phyloP scores from a whole-genome alignment of 2,329 filamentous ascomycete genomes.

The Xylariaceae sp. region DNA sequence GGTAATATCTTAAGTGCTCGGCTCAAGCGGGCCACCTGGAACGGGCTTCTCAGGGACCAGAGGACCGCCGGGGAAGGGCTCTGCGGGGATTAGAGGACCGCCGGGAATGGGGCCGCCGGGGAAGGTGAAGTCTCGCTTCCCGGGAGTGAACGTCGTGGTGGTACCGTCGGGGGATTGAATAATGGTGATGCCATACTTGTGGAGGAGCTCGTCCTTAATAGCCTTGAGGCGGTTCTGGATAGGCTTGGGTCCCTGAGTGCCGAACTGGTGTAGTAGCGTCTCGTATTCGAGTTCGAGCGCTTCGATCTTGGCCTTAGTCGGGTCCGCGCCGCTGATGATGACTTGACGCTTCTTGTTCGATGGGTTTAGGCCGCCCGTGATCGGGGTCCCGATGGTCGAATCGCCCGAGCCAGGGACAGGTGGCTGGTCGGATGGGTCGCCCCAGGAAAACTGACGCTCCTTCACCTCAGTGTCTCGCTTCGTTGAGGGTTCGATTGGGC shows the following conservation, averaged over 20 bases:
- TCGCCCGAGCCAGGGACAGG: slow-evolving; percentile 5
- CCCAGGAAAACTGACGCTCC: slow-evolving; percentile 26
- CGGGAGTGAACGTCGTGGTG: slow-evolving; percentile 43
- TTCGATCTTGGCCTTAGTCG: slow-evolving; percentile 36
- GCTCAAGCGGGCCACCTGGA: slow-evolving; percentile 22
- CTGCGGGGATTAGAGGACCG: slow-evolving; percentile 36
- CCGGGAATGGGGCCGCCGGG: slow-evolving; percentile 38
- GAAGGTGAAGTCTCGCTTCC: slow-evolving; percentile 36
- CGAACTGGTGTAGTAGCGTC: slow-evolving; percentile 37
- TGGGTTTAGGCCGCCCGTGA: slow-evolving; percentile 27
- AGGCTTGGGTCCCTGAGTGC: slow-evolving; percentile 31
- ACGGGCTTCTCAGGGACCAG: slow-evolving; percentile 39
- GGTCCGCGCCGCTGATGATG: slow-evolving; percentile 27
- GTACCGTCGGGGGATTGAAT: slow-evolving; percentile 45
- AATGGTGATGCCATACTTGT: slow-evolving; percentile 46
- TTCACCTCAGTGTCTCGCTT: slow-evolving; percentile 25
- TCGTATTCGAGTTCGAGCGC: slow-evolving; percentile 41
- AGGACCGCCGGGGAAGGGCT: slow-evolving; percentile 16
- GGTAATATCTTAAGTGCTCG: slow-evolving; percentile 15
- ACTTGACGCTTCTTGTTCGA: slow-evolving; percentile 27
- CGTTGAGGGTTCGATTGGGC: slow-evolving; percentile 35
- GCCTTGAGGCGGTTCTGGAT: slow-evolving; percentile 33
- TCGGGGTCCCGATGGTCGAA: slow-evolving; percentile 23
- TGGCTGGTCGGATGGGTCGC: slow-evolving; percentile 24
- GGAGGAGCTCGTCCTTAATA: slow-evolving; percentile 39